Evolutionary conservation across 176 grass and related monocot species (phyloP).

Genomic region (Sorghum bicolor): Sorghum_bicolor_NCBIv3 NC_012878.2:57569001-57569500

Average conservation of each 20-base stretch:
- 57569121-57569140: slow-evolving; percentile 52
- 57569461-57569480: slow-evolving; percentile 86
- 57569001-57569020: slow-evolving; percentile 62
- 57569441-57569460: slow-evolving; percentile 89
- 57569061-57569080: slow-evolving; percentile 76
- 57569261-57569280: slow-evolving; percentile 86
- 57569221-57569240: slow-evolving; percentile 76
- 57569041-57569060: slow-evolving; percentile 98
- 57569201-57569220: slow-evolving; percentile 85
- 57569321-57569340: slow-evolving; percentile 78
- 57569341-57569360: slow-evolving; percentile 75
- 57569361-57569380: slow-evolving; percentile 16
- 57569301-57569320: slow-evolving; percentile 74
- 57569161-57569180: slow-evolving; percentile 90
- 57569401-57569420: slow-evolving; percentile 24
- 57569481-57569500: slow-evolving; percentile 89
- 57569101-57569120: slow-evolving; percentile 37
- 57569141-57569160: slow-evolving; percentile 62
- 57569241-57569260: slow-evolving; percentile 90
- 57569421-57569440: slow-evolving; percentile 98
- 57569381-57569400: slow-evolving; percentile 7
- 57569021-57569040: slow-evolving; percentile 60
- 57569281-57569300: slow-evolving; percentile 66
- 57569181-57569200: slow-evolving; percentile 92
- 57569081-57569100: slow-evolving; percentile 41